Percentiles rank a stretch among this genome's conserved stretches.
Conservation (phyloP, 1,139 yeast genomes). For the Kodamaea sp. region DNA sequence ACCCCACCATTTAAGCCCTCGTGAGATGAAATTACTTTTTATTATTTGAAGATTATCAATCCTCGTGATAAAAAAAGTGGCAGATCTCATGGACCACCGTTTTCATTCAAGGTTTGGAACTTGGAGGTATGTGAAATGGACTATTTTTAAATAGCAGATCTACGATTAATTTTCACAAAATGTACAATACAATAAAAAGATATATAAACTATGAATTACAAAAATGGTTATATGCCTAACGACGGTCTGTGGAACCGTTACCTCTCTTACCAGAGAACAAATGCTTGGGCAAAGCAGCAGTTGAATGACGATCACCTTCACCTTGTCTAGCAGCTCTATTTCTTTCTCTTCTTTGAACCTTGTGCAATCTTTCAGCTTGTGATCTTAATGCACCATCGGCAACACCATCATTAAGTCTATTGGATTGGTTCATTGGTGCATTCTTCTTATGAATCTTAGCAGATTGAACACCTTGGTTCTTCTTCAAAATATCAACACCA, state of each 20-base stretch:
- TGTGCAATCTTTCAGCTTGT: slow-evolving; percentile 84
- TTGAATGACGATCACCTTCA: slow-evolving; percentile 90
- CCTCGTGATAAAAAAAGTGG: too few species aligned
- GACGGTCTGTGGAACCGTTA: slow-evolving; percentile 79
- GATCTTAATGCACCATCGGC: slow-evolving; percentile 76
- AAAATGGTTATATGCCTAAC: slow-evolving; percentile 31
- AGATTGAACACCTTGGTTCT: slow-evolving; percentile 47
- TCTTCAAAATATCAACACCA: slow-evolving; percentile 73
- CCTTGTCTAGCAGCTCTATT: slow-evolving; percentile 91
- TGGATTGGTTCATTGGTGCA: slow-evolving; percentile 58
- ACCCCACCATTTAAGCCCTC: too few species aligned
- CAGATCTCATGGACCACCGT: too few species aligned
- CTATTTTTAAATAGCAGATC: too few species aligned
- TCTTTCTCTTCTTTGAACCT: slow-evolving; percentile 89
- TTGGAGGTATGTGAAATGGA: too few species aligned
- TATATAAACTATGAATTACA: slow-evolving; percentile 1
- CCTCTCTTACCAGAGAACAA: slow-evolving; percentile 96
- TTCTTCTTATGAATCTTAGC: slow-evolving; percentile 46
- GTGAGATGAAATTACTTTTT: too few species aligned
- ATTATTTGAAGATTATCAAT: too few species aligned
- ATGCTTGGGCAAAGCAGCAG: slow-evolving; percentile 88
- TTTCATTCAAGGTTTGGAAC: too few species aligned
- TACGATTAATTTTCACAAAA: slow-evolving; percentile 4
- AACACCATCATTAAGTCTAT: slow-evolving; percentile 84
- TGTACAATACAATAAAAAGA: slow-evolving; percentile 5